Evolutionary conservation across 2,329 filamentous ascomycete genomes (phyloP).

Genomic region (Xylogone sp.): DNA sequence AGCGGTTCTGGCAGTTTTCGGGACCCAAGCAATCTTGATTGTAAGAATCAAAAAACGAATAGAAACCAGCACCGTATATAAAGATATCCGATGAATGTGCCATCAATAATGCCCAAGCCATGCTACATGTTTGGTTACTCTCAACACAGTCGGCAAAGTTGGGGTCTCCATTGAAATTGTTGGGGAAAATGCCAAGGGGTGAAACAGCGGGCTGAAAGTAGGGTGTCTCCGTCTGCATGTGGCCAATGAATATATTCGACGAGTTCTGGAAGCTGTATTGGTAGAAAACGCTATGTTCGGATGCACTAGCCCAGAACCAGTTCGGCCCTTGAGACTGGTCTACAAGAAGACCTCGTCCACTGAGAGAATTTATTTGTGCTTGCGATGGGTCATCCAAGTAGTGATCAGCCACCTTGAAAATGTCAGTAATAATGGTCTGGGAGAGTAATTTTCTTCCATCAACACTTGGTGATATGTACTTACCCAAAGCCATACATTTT

Average conservation of each 20-base stretch:
- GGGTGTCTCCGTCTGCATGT: conserved; percentile 39
- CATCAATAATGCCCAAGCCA: conserved; percentile 63
- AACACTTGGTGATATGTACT: no score
- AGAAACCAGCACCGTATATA: conserved; percentile 48
- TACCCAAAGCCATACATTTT: conserved; percentile 44
- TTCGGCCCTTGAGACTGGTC: conserved; percentile 66
- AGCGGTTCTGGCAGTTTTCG: conserved; percentile 46
- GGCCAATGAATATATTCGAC: conserved; percentile 38
- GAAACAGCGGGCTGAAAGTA: conserved; percentile 45
- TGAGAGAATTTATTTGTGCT: conserved; percentile 73
- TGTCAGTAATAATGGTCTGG: no score
- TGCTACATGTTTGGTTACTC: conserved; percentile 41
- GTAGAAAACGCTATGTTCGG: conserved; percentile 61
- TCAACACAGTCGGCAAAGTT: conserved; percentile 46
- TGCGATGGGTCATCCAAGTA: conserved; percentile 20
- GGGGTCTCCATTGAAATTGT: conserved; percentile 32
- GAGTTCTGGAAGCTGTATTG: conserved; percentile 59
- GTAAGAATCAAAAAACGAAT: conserved; percentile 56
- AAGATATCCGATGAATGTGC: conserved; percentile 42
- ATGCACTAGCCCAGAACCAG: conserved; percentile 72
- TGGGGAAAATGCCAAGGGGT: conserved; percentile 43
- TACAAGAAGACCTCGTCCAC: conserved; percentile 64
- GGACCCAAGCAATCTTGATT: conserved; percentile 40
- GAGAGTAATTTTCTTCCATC: no score
- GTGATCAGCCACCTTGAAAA: no score